Conservation (phyloP, 371 early-diverging fungal species). For the Cokeromyces recurvatus region DNA sequence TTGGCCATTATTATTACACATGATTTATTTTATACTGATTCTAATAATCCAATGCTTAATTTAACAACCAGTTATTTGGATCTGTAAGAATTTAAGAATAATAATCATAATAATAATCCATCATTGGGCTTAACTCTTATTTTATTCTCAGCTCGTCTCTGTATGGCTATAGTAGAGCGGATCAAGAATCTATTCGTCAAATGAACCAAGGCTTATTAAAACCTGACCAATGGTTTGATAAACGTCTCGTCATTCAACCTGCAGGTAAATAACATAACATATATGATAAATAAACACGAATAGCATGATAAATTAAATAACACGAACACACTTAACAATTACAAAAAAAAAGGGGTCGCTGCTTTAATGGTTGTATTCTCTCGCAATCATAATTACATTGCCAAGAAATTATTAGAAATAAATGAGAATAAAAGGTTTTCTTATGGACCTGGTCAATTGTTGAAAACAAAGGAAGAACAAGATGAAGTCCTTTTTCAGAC, state of each 20-base stretch:
- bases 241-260: constrained; percentile 43
- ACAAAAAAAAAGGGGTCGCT: constrained; percentile 23
- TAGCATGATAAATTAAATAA: too few species aligned
- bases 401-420: constrained; percentile 34
- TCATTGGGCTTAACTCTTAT: too few species aligned
- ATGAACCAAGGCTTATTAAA: constrained; percentile 40
- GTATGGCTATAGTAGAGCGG: constrained; percentile 38
- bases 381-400: constrained; percentile 54
- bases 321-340: too few species aligned
- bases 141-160: constrained; percentile 38
- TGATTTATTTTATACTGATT: constrained; percentile 47
- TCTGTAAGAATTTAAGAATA: constrained; percentile 21
- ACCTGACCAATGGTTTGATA: constrained; percentile 50
- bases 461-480: constrained; percentile 27
- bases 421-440: constrained; percentile 42
- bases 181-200: constrained; percentile 37
- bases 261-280: constrained; percentile 19
- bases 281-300: neutral
- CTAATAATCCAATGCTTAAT: constrained; percentile 34
- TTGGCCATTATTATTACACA: constrained; percentile 50
- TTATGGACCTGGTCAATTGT: constrained; percentile 19
- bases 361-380: constrained; percentile 44
- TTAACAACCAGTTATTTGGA: constrained; percentile 47
- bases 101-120: too few species aligned
- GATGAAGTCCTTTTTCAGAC: constrained; percentile 52